Evolutionary conservation across 345 rosid genomes (phyloP).

Genomic region (Heritiera fomes): DNA sequence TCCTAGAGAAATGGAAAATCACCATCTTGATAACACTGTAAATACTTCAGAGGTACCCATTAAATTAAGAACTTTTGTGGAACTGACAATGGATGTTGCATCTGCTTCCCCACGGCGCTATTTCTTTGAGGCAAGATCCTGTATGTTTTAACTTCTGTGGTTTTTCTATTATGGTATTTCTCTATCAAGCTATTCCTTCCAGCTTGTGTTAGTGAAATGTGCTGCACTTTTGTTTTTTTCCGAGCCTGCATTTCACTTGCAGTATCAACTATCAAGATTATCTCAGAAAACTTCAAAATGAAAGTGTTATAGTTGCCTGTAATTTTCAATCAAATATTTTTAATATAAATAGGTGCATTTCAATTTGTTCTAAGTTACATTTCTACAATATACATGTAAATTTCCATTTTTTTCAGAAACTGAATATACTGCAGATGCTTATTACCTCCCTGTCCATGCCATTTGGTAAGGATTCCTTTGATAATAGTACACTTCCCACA

Average conservation of each 20-base stretch:
- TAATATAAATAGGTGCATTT: neutral
- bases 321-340: too few relatives aligned
- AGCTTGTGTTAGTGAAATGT: neutral
- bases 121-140: constrained; percentile 85
- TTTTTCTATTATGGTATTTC: neutral
- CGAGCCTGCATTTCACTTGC: neutral
- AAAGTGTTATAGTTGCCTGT: neutral
- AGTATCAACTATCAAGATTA: neutral
- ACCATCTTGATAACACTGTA: constrained; percentile 21
- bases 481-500: neutral
- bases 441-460: neutral
- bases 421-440: neutral
- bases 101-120: constrained; percentile 89
- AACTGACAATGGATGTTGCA: constrained; percentile 91
- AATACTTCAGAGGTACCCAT: constrained; percentile 44
- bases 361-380: neutral
- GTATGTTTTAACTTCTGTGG: constrained; percentile 24
- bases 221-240: neutral
- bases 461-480: constrained; percentile 2
- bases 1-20: constrained; percentile 46
- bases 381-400: neutral
- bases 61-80: constrained; percentile 68
- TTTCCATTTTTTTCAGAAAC: neutral
- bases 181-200: neutral
- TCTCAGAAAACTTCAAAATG: neutral